Conservation (phyloP, 2,329 filamentous ascomycete genomes). For the Colletotrichum australisinense region DNA sequence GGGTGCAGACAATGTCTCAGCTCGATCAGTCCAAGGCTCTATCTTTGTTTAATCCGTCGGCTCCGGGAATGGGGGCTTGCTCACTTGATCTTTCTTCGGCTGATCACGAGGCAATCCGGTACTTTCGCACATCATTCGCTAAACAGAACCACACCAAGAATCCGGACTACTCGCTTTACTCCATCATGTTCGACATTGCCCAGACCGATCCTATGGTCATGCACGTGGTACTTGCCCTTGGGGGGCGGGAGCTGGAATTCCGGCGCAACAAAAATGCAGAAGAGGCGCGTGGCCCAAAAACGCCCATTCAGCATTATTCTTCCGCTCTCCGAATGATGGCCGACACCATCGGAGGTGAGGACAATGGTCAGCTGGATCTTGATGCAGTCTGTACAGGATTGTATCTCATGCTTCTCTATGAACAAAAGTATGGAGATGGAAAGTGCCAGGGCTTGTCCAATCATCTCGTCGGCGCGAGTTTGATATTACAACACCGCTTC, state of each 20-base stretch:
- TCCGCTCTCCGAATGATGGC: conserved; percentile 46
- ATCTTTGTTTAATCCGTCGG: conserved; percentile 28
- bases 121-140: conserved; percentile 50
- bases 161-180: conserved; percentile 47
- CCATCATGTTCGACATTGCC: conserved; percentile 49
- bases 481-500: conserved; percentile 44
- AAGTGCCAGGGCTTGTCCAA: conserved; percentile 44
- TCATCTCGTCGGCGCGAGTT: conserved; percentile 46
- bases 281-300: conserved; percentile 20
- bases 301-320: conserved; percentile 45
- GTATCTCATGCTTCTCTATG: conserved; percentile 51
- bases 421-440: conserved; percentile 51
- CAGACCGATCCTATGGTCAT: conserved; percentile 47
- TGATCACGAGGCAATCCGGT: conserved; percentile 49
- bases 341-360: conserved; percentile 40
- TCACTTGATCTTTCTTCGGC: conserved; percentile 41
- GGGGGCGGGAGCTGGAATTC: conserved; percentile 45
- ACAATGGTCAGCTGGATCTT: conserved; percentile 40
- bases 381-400: conserved; percentile 45
- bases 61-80: conserved; percentile 35
- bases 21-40: conserved; percentile 18
- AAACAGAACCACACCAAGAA: conserved; percentile 49
- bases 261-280: conserved; percentile 36
- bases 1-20: conserved; percentile 6
- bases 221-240: conserved; percentile 49